Percentiles rank a stretch among this genome's conserved stretches.
Conservation (phyloP, 768 basidiomycete genomes). For the Mycena galericulata region DNA sequence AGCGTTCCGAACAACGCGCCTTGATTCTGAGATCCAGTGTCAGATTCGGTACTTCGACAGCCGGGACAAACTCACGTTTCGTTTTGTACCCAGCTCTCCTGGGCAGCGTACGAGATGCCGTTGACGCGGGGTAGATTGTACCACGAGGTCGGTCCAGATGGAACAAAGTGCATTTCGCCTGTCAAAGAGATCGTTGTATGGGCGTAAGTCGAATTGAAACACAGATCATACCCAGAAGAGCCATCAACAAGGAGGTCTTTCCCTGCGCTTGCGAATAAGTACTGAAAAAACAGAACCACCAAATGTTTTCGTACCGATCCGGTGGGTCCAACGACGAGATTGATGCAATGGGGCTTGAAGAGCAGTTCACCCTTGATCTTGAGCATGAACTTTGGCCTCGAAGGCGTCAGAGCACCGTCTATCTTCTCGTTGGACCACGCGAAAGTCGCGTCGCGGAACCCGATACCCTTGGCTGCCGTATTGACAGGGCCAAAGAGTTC, state of each 20-base stretch:
- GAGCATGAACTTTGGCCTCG: slow-evolving; percentile 61
- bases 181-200: not conserved
- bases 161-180: slow-evolving; percentile 77
- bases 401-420: slow-evolving; percentile 45
- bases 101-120: slow-evolving; percentile 84
- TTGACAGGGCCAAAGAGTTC: slow-evolving; percentile 3
- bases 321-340: slow-evolving; percentile 71
- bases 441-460: slow-evolving; percentile 67
- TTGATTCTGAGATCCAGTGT: no score
- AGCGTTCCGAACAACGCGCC: slow-evolving; percentile 42
- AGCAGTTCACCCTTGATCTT: slow-evolving; percentile 63
- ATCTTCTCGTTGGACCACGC: slow-evolving; percentile 59
- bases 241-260: slow-evolving; percentile 77
- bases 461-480: slow-evolving; percentile 48
- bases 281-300: not conserved
- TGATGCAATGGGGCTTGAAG: slow-evolving; percentile 65
- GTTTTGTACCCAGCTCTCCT: slow-evolving; percentile 89
- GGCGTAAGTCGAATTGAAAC: not conserved
- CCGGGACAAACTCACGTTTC: no score
- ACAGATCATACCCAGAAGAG: slow-evolving; percentile 57
- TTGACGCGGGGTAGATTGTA: slow-evolving; percentile 74
- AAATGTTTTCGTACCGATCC: slow-evolving; percentile 44
- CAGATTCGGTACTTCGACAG: no score
- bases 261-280: slow-evolving; percentile 42
- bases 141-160: slow-evolving; percentile 64